Evolutionary conservation across 2,329 filamentous ascomycete genomes (phyloP).

Genomic region (Penicillium sclerotiorum): DNA sequence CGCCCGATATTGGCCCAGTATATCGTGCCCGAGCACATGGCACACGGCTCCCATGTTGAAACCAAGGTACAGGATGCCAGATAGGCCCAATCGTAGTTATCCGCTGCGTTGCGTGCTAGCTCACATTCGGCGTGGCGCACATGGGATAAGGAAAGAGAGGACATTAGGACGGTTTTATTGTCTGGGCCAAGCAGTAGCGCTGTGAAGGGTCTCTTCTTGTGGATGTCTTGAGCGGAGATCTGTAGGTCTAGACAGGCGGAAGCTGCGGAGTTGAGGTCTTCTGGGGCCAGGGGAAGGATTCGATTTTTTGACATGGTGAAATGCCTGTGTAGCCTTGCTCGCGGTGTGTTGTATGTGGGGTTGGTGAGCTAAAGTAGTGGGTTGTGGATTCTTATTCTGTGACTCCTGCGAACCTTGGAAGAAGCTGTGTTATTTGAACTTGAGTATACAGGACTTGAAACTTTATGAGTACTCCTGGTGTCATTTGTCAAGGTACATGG

Average conservation of each 20-base stretch:
- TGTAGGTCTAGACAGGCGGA: slow-evolving; percentile 47
- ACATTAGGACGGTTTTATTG: slow-evolving; percentile 52
- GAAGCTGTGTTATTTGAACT: no score
- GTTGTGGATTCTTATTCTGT: no score
- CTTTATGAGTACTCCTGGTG: no score
- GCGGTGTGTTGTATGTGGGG: no score
- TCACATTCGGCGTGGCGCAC: slow-evolving; percentile 57
- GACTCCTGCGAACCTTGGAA: no score
- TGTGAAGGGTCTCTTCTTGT: slow-evolving; percentile 55
- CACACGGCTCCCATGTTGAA: slow-evolving; percentile 59
- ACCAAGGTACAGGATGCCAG: slow-evolving; percentile 55
- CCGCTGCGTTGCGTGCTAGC: slow-evolving; percentile 53
- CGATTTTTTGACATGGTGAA: no score
- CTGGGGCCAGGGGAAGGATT: no score
- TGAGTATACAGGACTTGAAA: no score
- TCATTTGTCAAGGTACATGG: no score
- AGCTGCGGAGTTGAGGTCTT: slow-evolving; percentile 45
- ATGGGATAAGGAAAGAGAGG: slow-evolving; percentile 55
- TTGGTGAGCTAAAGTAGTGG: no score
- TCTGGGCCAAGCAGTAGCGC: slow-evolving; percentile 54
- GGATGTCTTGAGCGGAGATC: slow-evolving; percentile 43
- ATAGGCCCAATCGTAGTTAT: slow-evolving; percentile 53
- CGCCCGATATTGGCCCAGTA: slow-evolving; percentile 59
- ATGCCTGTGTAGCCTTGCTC: no score
- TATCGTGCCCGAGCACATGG: slow-evolving; percentile 54